These are phyloP conservation scores for Metarhizium sp. DNA, from an alignment of 2,329 filamentous ascomycete species.

Conservation along the genomic window DNA sequence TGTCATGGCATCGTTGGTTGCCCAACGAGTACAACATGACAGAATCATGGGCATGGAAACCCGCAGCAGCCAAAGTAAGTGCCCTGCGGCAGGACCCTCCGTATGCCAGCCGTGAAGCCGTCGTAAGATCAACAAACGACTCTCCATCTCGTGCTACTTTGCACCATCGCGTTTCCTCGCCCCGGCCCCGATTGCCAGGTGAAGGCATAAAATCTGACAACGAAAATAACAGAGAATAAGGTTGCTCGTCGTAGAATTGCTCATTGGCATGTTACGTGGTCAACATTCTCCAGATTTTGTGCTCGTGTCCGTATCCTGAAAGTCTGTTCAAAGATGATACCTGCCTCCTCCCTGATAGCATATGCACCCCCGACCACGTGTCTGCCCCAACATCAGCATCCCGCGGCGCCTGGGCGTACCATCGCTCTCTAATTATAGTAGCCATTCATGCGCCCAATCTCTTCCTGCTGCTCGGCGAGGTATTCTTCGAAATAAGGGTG, in stretches of 20 bases:
- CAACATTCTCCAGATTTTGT: conserved; percentile 4
- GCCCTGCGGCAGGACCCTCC: neutral
- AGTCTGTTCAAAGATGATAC: conserved; percentile 3
- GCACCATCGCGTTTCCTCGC: neutral
- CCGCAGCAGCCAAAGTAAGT: neutral
- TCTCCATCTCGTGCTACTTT: neutral
- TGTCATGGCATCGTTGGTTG: neutral
- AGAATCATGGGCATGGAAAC: neutral
- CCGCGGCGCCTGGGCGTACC: conserved; percentile 13
- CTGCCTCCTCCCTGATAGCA: neutral
- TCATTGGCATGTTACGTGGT: neutral
- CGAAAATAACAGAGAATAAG: neutral
- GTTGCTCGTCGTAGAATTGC: neutral
- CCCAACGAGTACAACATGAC: neutral
- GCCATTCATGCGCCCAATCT: conserved; percentile 20
- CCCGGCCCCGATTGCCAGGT: neutral
- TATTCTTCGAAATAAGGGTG: conserved; percentile 68
- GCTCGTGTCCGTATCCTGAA: conserved; percentile 13
- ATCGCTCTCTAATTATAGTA: conserved; percentile 26
- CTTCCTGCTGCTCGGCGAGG: conserved; percentile 18
- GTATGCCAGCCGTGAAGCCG: neutral
- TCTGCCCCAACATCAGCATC: conserved; percentile 9
- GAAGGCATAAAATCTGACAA: neutral
- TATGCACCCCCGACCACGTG: neutral
- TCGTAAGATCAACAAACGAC: neutral